Conservation (phyloP, 768 basidiomycete genomes). For the Dioszegia aurantiaca region DNA sequence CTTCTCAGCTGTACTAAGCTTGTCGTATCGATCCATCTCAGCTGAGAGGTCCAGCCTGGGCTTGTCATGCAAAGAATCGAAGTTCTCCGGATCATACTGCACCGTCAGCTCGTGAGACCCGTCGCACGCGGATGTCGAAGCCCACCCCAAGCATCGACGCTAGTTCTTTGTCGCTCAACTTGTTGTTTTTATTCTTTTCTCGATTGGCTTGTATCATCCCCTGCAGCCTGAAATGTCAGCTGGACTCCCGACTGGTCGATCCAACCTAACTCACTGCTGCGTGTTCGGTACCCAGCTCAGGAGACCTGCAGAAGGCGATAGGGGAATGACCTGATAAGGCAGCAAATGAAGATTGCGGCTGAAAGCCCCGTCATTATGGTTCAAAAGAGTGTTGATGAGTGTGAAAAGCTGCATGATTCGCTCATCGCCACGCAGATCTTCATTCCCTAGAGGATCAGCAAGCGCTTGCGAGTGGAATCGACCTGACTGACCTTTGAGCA, state of each 20-base stretch:
- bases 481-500: conserved; percentile 44
- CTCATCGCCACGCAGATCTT: conserved; percentile 49
- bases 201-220: conserved; percentile 41
- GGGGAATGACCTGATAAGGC: conserved; percentile 47
- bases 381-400: conserved; percentile 48
- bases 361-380: conserved; percentile 47
- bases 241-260: too few relatives aligned
- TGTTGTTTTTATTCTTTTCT: conserved; percentile 36
- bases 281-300: conserved; percentile 50
- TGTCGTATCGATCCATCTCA: conserved; percentile 45
- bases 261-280: conserved; percentile 32
- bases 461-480: not conserved
- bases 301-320: conserved; percentile 44
- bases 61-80: conserved; percentile 16
- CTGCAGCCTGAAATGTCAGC: conserved; percentile 33
- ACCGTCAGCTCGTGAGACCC: not conserved
- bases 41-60: conserved; percentile 25
- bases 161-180: conserved; percentile 40
- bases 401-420: conserved; percentile 52
- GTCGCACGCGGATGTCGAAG: too few relatives aligned
- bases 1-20: conserved; percentile 40
- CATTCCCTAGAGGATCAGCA: conserved; percentile 32
- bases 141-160: conserved; percentile 49
- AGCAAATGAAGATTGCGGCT: conserved; percentile 44
- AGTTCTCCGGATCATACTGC: conserved; percentile 39